Percentiles rank a stretch among this genome's conserved stretches.
These are phyloP conservation scores for Phytophthora lateralis DNA, from an alignment of 352 stramenopile species.

Conservation along the genomic window DNA sequence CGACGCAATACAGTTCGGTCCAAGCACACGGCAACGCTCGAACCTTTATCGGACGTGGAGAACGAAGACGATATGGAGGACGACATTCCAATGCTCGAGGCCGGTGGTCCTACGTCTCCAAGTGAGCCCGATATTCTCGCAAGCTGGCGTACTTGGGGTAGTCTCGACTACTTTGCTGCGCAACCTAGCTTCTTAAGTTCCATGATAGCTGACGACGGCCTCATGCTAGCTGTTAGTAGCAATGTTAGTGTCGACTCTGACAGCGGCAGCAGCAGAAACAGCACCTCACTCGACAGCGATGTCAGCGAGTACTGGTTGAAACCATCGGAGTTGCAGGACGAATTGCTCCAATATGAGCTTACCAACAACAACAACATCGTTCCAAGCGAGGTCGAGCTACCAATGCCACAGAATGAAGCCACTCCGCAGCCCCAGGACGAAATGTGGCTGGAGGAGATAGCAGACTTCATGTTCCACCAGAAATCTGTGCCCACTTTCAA, in stretches of 20 bases:
- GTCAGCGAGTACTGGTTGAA: constrained; percentile 39
- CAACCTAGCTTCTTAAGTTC: constrained; percentile 7
- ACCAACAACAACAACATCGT: background rate
- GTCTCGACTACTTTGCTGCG: constrained; percentile 29
- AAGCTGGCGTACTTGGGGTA: constrained; percentile 39
- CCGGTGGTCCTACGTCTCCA: constrained; percentile 19
- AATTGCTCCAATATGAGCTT: constrained; percentile 1
- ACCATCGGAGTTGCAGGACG: constrained; percentile 21
- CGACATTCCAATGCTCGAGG: constrained; percentile 32
- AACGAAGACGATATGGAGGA: constrained; percentile 6
- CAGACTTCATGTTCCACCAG: constrained; percentile 19
- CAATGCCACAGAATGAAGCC: background rate
- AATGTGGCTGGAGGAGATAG: constrained; percentile 31
- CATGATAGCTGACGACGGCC: background rate
- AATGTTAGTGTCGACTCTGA: background rate
- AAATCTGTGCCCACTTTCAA: constrained; percentile 16
- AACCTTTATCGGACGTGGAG: constrained; percentile 7
- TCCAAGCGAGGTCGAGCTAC: background rate
- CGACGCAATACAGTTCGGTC: constrained; percentile 2
- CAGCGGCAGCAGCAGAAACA: constrained; percentile 1
- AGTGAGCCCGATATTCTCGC: constrained; percentile 33
- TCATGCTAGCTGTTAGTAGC: background rate
- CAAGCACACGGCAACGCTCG: constrained; percentile 7
- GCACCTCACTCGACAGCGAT: constrained; percentile 25
- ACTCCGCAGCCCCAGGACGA: constrained; percentile 17